Evolutionary conservation across 192 early-diverging fungal species (phyloP).

Genomic region (Rhizophagus clarus): DNA sequence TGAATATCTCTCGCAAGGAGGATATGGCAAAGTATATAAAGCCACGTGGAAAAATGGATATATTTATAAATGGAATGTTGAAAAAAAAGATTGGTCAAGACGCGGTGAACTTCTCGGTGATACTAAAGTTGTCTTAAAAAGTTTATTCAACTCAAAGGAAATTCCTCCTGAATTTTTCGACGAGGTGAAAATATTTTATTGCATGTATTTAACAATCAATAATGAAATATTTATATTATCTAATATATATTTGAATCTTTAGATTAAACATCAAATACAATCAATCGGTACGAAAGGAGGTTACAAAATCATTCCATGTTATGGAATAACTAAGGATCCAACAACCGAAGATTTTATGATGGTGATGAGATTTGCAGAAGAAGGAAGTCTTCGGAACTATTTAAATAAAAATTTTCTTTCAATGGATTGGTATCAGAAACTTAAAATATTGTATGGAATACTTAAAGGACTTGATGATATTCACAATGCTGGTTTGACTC

Average conservation of each 20-base stretch:
- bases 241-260: no score
- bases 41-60: conserved; percentile 17
- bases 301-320: conserved; percentile 19
- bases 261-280: conserved; percentile 11
- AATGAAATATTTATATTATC: no score
- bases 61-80: conserved; percentile 3
- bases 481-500: conserved; percentile 12
- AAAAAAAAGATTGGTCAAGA: conserved; percentile 15
- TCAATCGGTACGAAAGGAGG: background rate
- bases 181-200: background rate
- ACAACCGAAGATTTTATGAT: background rate
- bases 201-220: no score
- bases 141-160: conserved; percentile 4
- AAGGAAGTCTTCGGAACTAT: conserved; percentile 12
- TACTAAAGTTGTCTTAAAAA: conserved; percentile 17
- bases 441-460: background rate
- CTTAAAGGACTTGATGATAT: conserved; percentile 8
- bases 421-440: background rate
- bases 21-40: conserved; percentile 6
- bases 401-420: background rate
- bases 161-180: conserved; percentile 11
- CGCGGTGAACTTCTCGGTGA: background rate
- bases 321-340: conserved; percentile 21
- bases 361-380: conserved; percentile 17
- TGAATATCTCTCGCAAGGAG: conserved; percentile 8